These are phyloP conservation scores for Aureobasidium sp. DNA, from an alignment of 2,329 filamentous ascomycete genomes.

Conservation along the genomic window DNA sequence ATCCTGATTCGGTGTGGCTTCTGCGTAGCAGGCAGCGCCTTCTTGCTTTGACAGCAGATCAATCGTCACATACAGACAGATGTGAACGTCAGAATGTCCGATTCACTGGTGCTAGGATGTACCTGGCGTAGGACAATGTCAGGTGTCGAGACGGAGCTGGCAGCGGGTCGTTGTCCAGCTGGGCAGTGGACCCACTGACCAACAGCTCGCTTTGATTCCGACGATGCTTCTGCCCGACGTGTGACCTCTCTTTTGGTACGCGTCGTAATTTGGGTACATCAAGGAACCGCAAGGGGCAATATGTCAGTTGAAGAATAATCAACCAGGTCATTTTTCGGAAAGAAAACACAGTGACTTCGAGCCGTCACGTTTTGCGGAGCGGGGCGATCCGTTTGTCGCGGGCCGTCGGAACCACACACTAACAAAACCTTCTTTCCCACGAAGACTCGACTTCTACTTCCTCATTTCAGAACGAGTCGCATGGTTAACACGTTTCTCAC, in stretches of 20 bases:
- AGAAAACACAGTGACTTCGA: neutral
- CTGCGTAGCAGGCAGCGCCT: neutral
- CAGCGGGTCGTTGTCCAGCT: neutral
- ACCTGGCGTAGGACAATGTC: neutral
- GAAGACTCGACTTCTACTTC: neutral
- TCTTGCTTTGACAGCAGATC: neutral
- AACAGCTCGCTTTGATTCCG: neutral
- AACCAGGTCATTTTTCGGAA: neutral
- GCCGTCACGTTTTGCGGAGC: conserved; percentile 9
- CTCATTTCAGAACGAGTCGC: neutral
- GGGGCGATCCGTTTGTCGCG: conserved; percentile 11
- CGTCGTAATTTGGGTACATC: neutral
- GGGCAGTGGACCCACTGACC: neutral
- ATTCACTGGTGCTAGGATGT: neutral
- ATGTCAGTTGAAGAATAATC: neutral
- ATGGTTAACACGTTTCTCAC: neutral
- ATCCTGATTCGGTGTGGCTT: neutral
- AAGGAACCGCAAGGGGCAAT: neutral
- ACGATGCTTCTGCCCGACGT: neutral
- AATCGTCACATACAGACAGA: neutral
- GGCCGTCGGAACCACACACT: conserved; percentile 7
- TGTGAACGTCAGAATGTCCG: neutral
- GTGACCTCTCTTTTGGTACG: neutral
- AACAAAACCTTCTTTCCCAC: neutral
- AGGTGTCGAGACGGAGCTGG: neutral